Evolutionary conservation across 2,329 filamentous ascomycete genomes (phyloP).

Genomic region (Torrubiellomyces zombiae): DNA sequence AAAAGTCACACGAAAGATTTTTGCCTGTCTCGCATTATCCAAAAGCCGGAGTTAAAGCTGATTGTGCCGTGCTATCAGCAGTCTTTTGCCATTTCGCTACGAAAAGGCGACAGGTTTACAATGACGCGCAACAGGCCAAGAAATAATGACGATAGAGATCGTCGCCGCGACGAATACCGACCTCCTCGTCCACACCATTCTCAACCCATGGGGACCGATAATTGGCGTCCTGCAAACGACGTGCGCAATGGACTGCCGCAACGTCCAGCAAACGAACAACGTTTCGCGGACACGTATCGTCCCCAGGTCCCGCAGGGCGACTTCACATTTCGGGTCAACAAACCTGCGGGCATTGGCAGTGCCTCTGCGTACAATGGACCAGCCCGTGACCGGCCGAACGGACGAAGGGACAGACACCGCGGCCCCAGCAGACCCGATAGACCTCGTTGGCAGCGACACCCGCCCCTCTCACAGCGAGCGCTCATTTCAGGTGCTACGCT

Average conservation of each 20-base stretch:
- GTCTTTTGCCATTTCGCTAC: too few species aligned
- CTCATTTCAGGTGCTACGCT: constrained; percentile 28
- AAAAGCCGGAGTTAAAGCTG: too few species aligned
- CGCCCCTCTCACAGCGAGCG: constrained; percentile 30
- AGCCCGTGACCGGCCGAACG: constrained; percentile 11
- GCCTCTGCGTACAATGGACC: constrained; percentile 4
- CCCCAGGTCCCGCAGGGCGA: constrained; percentile 25
- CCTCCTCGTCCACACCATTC: constrained; percentile 3
- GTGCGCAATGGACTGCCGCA: constrained; percentile 8
- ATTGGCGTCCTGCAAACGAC: constrained; percentile 12
- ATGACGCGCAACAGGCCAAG: constrained; percentile 4
- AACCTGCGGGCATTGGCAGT: constrained; percentile 27
- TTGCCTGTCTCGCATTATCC: too few species aligned
- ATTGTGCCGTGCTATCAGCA: too few species aligned
- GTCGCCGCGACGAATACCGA: constrained; percentile 3
- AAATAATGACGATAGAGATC: constrained; percentile 4
- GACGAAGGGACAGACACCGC: too few species aligned
- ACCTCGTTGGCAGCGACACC: constrained; percentile 17
- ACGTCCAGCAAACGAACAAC: constrained; percentile 9
- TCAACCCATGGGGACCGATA: constrained; percentile 10
- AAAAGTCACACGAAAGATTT: too few species aligned
- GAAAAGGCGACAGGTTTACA: too few species aligned
- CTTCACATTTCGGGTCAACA: constrained; percentile 39
- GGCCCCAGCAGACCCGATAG: constrained; percentile 12
- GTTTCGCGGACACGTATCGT: constrained; percentile 12